Conservation (phyloP, 2,329 filamentous ascomycete species). For the Trichoderma atrobrunneum region DNA sequence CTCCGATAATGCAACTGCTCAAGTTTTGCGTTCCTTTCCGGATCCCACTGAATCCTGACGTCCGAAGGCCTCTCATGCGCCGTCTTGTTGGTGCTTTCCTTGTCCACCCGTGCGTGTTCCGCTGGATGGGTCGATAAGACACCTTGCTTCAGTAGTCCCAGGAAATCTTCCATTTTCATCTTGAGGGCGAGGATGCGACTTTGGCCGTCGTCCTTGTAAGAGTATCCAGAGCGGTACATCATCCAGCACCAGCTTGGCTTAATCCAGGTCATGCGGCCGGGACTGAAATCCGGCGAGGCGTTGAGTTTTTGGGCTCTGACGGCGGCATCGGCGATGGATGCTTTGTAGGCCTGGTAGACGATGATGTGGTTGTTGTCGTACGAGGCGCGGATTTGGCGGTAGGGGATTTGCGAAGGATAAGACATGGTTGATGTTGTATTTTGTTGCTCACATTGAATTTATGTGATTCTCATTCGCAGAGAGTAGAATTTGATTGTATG, state of each 20-base stretch:
- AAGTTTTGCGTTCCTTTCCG: constrained; percentile 50
- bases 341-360: constrained; percentile 60
- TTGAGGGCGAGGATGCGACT: constrained; percentile 55
- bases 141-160: constrained; percentile 42
- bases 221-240: constrained; percentile 62
- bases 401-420: constrained; percentile 28
- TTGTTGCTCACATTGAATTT: too few species aligned
- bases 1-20: constrained; percentile 49
- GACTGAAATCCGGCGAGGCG: constrained; percentile 51
- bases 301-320: constrained; percentile 50
- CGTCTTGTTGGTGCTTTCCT: constrained; percentile 10
- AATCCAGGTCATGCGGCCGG: constrained; percentile 62
- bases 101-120: background rate
- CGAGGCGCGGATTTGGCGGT: constrained; percentile 52
- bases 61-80: constrained; percentile 30
- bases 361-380: constrained; percentile 53
- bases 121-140: constrained; percentile 32
- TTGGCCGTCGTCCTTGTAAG: constrained; percentile 54
- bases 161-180: constrained; percentile 51
- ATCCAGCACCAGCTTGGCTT: constrained; percentile 64
- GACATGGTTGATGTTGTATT: background rate
- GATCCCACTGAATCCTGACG: constrained; percentile 64
- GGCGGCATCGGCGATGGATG: constrained; percentile 51
- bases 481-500: background rate
- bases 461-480: background rate